Base-by-base conservation (phyloP, 192 early-diverging fungal species). In the Umbelopsis isabellina region DNA sequence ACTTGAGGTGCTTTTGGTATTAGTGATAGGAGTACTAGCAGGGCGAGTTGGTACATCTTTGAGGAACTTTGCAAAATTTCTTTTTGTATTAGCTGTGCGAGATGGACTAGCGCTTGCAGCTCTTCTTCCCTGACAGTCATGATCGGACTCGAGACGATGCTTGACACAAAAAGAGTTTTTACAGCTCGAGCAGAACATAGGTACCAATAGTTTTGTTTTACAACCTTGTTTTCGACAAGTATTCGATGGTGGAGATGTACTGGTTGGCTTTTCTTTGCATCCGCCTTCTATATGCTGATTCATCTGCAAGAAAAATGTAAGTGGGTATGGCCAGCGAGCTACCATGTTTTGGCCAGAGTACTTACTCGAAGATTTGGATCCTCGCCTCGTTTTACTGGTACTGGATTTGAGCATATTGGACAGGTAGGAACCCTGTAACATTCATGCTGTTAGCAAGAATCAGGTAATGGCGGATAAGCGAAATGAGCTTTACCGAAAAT, bases 91-190 rank as follows among this genome's bases (percentile, higher is more conserved):
- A 5, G 55, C 55, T 7, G 27, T 35, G 27, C 55, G 55, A 35
- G 55, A 61, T 13, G 55, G 55, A 15, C 55, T 61, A 13, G 55
- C 55, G 16, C 55, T 61, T 18, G 65, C 25, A 49, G 67, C 46
- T 33, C 51, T 47, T 64, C 66, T 30, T 21, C 67, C 67, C 35
- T 78, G 65, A 65, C 94, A 95, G 9, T 84, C 70, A 72, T 95
- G 94, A 55, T 92, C 92, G 27, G 75, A 68, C 46, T 90, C 88
- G 44, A 92, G 77, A 27, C 93, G 86, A 80, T 96, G 94, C 70
- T 90, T 90, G 51, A 96, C 79, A 76, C 94, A 96, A 70, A 86
- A 94, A 37, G 80, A 81, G 27, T 82, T 71, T 20, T 78, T 68
- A 75, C 94, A 96, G 11, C 72, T 76, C 20, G 83, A 71, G 76